Evolutionary conservation across 1,139 yeast genomes (phyloP).

Genomic region (Scheffersomyces lignicola): DNA sequence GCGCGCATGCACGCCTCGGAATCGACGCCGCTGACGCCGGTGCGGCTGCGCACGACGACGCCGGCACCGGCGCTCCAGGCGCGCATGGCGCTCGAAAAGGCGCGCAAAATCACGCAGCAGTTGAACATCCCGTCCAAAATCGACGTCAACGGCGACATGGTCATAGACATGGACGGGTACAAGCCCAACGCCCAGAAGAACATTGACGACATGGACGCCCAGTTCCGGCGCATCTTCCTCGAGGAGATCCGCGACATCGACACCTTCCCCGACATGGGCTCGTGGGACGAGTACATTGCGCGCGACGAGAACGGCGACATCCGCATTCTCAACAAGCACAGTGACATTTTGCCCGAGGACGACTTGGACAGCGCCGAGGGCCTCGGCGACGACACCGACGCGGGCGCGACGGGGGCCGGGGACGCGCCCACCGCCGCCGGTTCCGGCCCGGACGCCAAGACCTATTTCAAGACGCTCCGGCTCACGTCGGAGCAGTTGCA

Average conservation of each 20-base stretch:
- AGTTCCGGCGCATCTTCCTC: slow-evolving; percentile 67
- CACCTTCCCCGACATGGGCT: slow-evolving; percentile 16
- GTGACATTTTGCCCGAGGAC: slow-evolving; percentile 14
- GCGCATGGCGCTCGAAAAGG: slow-evolving; percentile 59
- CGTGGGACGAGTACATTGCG: slow-evolving; percentile 36
- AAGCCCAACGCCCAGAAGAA: slow-evolving; percentile 78
- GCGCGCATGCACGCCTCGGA: slow-evolving; percentile 24
- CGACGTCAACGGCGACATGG: slow-evolving; percentile 86
- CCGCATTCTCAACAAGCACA: slow-evolving; percentile 45
- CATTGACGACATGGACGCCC: slow-evolving; percentile 65
- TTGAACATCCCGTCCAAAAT: slow-evolving; percentile 87
- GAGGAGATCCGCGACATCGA: slow-evolving; percentile 44
- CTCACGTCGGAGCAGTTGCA: slow-evolving; percentile 88
- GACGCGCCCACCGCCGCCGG: slow-evolving; percentile 1
- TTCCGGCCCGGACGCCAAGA: slow-evolving; percentile 28
- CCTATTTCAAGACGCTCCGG: slow-evolving; percentile 83
- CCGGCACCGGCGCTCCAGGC: slow-evolving; percentile 25
- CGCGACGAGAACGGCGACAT: slow-evolving; percentile 75
- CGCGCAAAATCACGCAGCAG: slow-evolving; percentile 66
- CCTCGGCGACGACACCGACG: slow-evolving; percentile 9
- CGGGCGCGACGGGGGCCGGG: background rate
- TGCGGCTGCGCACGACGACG: slow-evolving; percentile 11
- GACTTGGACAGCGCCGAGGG: slow-evolving; percentile 11
- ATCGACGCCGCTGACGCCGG: slow-evolving; percentile 16
- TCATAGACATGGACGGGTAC: slow-evolving; percentile 95